Percentiles rank a stretch among this genome's conserved stretches.
phyloP scores from a whole-genome alignment of 257 asterid genomes.

The Capsicum chinense region DNA sequence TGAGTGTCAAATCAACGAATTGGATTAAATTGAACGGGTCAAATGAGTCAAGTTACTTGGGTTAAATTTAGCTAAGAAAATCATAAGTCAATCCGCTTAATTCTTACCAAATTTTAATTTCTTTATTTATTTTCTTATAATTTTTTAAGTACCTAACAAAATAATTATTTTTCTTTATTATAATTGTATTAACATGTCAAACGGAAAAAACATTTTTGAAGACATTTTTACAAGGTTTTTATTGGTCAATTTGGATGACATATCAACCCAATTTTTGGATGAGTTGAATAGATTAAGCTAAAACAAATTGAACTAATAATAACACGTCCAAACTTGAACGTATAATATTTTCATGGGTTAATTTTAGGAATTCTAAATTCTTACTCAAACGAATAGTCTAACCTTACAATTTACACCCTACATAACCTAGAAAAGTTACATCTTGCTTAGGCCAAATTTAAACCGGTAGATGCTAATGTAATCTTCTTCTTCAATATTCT shows the following conservation, averaged over 20 bases:
- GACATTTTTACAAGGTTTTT: background rate
- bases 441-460: too few relatives aligned
- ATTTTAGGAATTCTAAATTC: too few relatives aligned
- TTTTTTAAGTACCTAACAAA: background rate
- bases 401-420: too few relatives aligned
- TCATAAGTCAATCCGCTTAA: background rate
- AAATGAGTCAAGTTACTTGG: background rate
- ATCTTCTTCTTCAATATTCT: too few relatives aligned
- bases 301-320: too few relatives aligned
- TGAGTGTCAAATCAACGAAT: background rate
- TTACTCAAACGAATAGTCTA: too few relatives aligned
- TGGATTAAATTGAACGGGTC: background rate
- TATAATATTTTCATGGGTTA: too few relatives aligned
- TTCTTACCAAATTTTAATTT: background rate
- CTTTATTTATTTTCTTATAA: too few relatives aligned
- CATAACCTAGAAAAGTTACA: too few relatives aligned
- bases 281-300: too few relatives aligned
- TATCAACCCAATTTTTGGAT: background rate
- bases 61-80: background rate
- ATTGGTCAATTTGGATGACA: background rate
- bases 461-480: too few relatives aligned
- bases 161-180: background rate
- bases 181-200: background rate
- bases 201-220: rapidly evolving
- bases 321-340: too few relatives aligned